Evolutionary conservation across 768 basidiomycete species (phyloP), one percentile per base, ranked within the genome.

Genomic region (Artomyces pyxidatus): DNA sequence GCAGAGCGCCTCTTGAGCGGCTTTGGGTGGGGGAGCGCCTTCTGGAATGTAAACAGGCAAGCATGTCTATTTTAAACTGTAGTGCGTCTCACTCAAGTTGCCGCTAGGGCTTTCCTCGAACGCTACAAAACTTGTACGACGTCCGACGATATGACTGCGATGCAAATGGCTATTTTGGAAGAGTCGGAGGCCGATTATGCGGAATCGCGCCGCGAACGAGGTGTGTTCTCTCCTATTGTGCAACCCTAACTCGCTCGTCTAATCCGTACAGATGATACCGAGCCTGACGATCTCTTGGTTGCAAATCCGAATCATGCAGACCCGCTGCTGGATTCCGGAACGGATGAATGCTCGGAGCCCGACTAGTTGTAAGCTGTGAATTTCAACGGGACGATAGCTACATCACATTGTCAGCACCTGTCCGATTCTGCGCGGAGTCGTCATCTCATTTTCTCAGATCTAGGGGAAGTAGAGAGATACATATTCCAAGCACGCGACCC

Each of bases 21-120:
- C 7, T 99, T 98, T 61, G 86, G 90, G 8, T 97, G 95, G 94
- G 95, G 90, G 2, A 78, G 75, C 19, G 77, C 89, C 3, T 98
- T 98, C 67, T 88, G 77, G 69, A 71, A 81, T 47, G 82, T 99
- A 46, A 99, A 99, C 63, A 67, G n/a, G n/a, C n/a, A n/a, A n/a
- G n/a, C n/a, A n/a, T n/a, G n/a, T n/a, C n/a, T n/a, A n/a, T n/a
- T n/a, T n/a, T n/a, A n/a, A n/a, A n/a, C n/a, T n/a, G n/a, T n/a
- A 74, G 90, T 85, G 50, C 37, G 75, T 64, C 6, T 28, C 6
- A 22, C 21, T 21, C 45, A 48, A 49, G 14, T 32, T 19, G 21
- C 32, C 9, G 25, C 16, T 41, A 59, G 66, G 41, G 50, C 59
- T 17, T 48, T 62, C 51, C 68, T 99, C 46, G 78, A 86, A 48